Conservation (phyloP, 73 alveolate species). For the Symbiodinium natans region DNA sequence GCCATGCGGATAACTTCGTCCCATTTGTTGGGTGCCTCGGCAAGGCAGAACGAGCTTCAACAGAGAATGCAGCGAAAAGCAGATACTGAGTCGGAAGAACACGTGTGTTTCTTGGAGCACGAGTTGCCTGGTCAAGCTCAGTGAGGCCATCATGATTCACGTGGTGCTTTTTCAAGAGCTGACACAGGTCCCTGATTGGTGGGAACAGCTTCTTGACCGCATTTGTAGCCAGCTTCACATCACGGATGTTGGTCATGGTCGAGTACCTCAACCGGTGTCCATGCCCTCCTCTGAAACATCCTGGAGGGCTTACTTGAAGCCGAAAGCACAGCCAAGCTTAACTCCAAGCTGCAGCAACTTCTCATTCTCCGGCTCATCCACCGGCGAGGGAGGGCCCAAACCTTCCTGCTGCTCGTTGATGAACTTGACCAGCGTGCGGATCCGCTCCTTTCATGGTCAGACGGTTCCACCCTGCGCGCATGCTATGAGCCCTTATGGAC, state of each 20-base stretch:
- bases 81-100: too few species aligned
- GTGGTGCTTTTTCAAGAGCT: constrained; percentile 73
- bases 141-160: constrained; percentile 81
- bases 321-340: neutral
- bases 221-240: constrained; percentile 96
- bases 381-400: constrained; percentile 75
- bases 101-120: too few species aligned
- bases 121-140: constrained; percentile 72
- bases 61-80: too few species aligned
- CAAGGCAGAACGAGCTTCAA: constrained; percentile 92
- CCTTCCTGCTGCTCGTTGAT: constrained; percentile 76
- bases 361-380: constrained; percentile 85
- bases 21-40: constrained; percentile 97
- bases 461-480: neutral
- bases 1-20: constrained; percentile 99
- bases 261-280: constrained; percentile 12
- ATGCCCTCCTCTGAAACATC: neutral
- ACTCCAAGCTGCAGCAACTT: constrained; percentile 48
- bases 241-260: constrained; percentile 98
- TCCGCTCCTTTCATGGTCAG: constrained; percentile 46
- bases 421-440: constrained; percentile 49
- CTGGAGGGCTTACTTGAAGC: neutral
- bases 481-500: too few species aligned
- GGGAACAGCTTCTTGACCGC: constrained; percentile 78
- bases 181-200: constrained; percentile 77